Percentiles rank a stretch among this genome's conserved stretches.
These are phyloP conservation scores for Senna siamea DNA, from an alignment of 306 rosid genomes.

Conservation along the genomic window DNA sequence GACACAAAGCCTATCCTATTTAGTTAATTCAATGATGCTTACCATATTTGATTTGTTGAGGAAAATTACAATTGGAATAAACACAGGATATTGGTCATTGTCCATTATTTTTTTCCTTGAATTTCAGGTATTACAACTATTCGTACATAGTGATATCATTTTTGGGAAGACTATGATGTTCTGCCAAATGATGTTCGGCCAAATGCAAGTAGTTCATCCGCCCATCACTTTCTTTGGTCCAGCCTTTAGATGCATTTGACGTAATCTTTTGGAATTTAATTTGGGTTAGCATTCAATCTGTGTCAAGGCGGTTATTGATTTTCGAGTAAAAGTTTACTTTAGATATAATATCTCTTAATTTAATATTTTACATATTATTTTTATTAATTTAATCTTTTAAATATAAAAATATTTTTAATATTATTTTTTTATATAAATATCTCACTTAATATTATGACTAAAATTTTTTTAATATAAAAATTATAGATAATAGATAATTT, in stretches of 20 bases:
- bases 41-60: background rate
- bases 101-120: background rate
- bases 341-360: no score
- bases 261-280: background rate
- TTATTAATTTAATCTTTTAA: no score
- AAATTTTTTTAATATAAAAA: no score
- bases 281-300: background rate
- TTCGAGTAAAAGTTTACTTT: no score
- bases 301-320: background rate
- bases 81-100: background rate
- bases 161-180: slow-evolving; percentile 11
- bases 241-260: background rate
- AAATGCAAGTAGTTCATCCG: background rate
- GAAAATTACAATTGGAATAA: background rate
- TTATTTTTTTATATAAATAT: no score
- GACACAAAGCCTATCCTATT: background rate
- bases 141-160: background rate
- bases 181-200: slow-evolving; percentile 23
- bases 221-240: background rate
- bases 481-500: no score
- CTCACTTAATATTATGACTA: no score
- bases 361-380: no score
- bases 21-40: background rate
- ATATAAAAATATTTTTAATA: no score
- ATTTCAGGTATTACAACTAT: background rate